phyloP scores from a whole-genome alignment of 441 rosid species.

The Hypseocharis bilobata region DNA sequence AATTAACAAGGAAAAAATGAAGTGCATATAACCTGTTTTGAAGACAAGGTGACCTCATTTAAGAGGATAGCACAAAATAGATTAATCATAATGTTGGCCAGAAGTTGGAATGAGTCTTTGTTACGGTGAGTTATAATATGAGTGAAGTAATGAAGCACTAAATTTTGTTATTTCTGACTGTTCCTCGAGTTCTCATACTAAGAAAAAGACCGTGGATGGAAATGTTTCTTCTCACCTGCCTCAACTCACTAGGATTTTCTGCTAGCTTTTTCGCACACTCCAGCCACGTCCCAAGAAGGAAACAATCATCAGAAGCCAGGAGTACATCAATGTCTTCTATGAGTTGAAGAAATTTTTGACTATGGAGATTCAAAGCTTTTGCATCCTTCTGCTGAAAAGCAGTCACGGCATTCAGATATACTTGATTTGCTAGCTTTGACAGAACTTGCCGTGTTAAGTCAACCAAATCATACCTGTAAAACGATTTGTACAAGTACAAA shows the following conservation, averaged over 20 bases:
- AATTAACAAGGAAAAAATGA: too few relatives aligned
- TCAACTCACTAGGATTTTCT: slow-evolving; percentile 43
- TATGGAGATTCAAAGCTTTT: slow-evolving; percentile 33
- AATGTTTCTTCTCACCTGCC: slow-evolving; percentile 42
- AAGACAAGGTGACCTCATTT: too few relatives aligned
- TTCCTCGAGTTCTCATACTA: not conserved
- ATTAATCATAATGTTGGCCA: too few relatives aligned
- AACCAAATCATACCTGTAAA: slow-evolving; percentile 76
- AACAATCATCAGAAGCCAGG: slow-evolving; percentile 76
- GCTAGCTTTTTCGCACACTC: slow-evolving; percentile 70
- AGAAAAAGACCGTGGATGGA: not conserved
- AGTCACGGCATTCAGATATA: slow-evolving; percentile 49
- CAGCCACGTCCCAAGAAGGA: slow-evolving; percentile 84
- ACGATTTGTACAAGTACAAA: too few relatives aligned
- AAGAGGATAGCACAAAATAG: too few relatives aligned
- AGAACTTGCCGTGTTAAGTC: slow-evolving; percentile 86
- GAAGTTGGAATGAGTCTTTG: not conserved
- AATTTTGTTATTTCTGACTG: not conserved
- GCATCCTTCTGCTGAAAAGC: slow-evolving; percentile 55
- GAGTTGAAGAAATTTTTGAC: slow-evolving; percentile 54
- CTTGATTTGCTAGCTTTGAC: slow-evolving; percentile 83
- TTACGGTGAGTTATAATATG: not conserved
- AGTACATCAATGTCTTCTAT: slow-evolving; percentile 64
- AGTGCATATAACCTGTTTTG: too few relatives aligned
- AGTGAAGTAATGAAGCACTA: not conserved